phyloP scores from a whole-genome alignment of 164 flowering plant species.

The Stephania japonica region DNA sequence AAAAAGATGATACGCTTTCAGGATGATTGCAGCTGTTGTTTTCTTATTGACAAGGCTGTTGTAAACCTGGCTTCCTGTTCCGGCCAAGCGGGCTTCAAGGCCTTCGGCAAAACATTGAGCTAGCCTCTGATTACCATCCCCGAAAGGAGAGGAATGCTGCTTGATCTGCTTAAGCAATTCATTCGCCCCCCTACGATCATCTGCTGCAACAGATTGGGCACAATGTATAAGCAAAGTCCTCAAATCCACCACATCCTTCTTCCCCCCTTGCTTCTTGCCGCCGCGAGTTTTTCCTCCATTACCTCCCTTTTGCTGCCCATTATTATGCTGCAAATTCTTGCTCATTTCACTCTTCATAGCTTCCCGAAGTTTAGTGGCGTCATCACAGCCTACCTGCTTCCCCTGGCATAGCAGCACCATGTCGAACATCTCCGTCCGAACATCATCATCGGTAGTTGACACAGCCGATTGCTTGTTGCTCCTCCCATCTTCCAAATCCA shows the following conservation, averaged over 20 bases:
- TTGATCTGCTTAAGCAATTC: constrained; percentile 70
- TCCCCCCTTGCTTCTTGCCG: constrained; percentile 47
- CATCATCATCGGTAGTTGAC: constrained; percentile 23
- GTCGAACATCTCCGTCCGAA: constrained; percentile 53
- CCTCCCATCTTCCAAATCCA: constrained; percentile 43
- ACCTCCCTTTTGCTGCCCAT: constrained; percentile 40
- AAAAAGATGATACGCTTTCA: constrained; percentile 68
- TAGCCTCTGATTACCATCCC: constrained; percentile 74
- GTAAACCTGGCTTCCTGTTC: constrained; percentile 77
- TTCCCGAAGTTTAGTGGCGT: constrained; percentile 22
- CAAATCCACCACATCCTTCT: constrained; percentile 72
- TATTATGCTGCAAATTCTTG: constrained; percentile 32
- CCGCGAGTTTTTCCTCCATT: constrained; percentile 47
- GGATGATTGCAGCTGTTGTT: constrained; percentile 52
- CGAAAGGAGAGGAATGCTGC: constrained; percentile 69
- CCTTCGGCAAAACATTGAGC: constrained; percentile 74
- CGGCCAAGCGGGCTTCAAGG: constrained; percentile 85
- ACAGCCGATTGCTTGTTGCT: constrained; percentile 61
- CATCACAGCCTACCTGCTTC: constrained; percentile 15
- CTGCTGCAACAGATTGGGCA: constrained; percentile 83
- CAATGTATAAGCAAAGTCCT: constrained; percentile 65
- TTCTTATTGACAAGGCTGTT: constrained; percentile 42
- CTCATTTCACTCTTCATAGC: constrained; percentile 30
- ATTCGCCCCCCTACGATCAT: constrained; percentile 54
- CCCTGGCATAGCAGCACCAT: constrained; percentile 43